Conservation (phyloP, 2,329 filamentous ascomycete genomes). For the Juglanconis oblonga region DNA sequence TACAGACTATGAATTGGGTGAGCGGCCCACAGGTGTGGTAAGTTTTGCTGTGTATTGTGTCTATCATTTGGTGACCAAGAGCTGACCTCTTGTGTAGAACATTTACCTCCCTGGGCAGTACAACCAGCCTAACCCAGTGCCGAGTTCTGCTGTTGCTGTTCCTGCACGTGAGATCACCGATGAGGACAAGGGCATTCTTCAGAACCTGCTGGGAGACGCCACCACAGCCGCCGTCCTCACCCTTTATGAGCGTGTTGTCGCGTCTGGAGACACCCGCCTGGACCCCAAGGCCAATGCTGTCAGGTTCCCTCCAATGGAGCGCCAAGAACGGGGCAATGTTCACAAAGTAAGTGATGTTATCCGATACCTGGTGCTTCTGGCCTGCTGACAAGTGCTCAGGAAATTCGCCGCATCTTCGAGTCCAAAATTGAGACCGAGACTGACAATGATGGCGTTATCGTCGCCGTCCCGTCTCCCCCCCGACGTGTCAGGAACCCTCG, state of each 20-base stretch:
- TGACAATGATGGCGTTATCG: constrained; percentile 52
- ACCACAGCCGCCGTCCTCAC: constrained; percentile 40
- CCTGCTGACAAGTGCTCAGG: constrained; percentile 28
- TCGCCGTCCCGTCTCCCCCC: constrained; percentile 55
- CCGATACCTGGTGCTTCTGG: background rate
- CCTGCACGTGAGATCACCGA: constrained; percentile 23
- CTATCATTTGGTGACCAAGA: background rate
- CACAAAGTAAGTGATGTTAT: constrained; percentile 40
- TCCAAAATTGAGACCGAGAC: constrained; percentile 76
- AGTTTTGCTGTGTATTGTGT: constrained; percentile 7
- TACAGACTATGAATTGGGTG: constrained; percentile 26
- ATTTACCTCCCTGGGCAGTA: constrained; percentile 5
- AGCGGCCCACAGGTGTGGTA: constrained; percentile 6
- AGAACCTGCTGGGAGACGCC: constrained; percentile 35
- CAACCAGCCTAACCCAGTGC: constrained; percentile 23
- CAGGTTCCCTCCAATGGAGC: constrained; percentile 40
- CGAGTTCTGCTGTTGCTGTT: constrained; percentile 1
- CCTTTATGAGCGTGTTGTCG: constrained; percentile 35
- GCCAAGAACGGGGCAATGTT: constrained; percentile 42
- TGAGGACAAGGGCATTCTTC: constrained; percentile 35
- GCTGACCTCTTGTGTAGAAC: constrained; percentile 1
- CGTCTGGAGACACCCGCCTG: constrained; percentile 25
- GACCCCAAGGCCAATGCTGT: constrained; percentile 30
- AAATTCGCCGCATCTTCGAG: constrained; percentile 77
- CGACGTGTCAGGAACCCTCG: constrained; percentile 43